A percentile compares a stretch with the other conserved stretches of the same genome.
These are phyloP conservation scores for Aspergillus melleus DNA, from an alignment of 2,329 filamentous ascomycete genomes.

Conservation along the genomic window DNA sequence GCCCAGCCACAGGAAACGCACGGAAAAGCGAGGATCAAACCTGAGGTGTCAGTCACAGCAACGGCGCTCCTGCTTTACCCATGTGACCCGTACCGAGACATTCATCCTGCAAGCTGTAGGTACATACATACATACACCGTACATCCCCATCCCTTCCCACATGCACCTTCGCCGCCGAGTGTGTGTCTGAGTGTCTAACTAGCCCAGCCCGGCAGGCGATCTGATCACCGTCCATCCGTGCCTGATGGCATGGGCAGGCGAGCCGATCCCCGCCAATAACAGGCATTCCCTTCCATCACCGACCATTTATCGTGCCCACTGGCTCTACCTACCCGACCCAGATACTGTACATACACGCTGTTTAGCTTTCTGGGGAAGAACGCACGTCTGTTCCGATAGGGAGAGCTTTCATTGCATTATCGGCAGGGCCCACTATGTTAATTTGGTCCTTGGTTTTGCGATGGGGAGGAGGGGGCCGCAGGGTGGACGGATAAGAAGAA, in stretches of 20 bases:
- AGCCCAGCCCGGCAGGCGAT: constrained; percentile 1
- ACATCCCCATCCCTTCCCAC: background rate
- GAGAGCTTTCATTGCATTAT: constrained; percentile 6
- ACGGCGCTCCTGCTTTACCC: background rate
- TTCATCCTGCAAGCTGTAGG: background rate
- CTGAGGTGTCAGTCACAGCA: background rate
- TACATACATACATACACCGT: background rate
- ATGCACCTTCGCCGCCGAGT: too few relatives aligned
- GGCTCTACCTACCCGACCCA: background rate
- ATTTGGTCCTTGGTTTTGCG: constrained; percentile 1
- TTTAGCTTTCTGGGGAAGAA: constrained; percentile 15
- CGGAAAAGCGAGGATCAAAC: background rate
- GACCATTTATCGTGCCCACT: constrained; percentile 5
- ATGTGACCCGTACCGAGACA: background rate
- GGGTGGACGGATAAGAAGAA: too few relatives aligned
- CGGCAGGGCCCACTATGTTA: constrained; percentile 6
- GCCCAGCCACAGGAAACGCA: background rate
- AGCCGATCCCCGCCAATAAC: constrained; percentile 2
- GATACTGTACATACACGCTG: constrained; percentile 2
- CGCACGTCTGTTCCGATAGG: constrained; percentile 12
- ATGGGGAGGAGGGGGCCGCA: too few relatives aligned
- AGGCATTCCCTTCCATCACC: constrained; percentile 9
- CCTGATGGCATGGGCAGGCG: constrained; percentile 10
- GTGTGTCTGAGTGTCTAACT: background rate
- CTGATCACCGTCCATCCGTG: constrained; percentile 13